Conservation (phyloP, 305 asterid genomes). For the Fraxinus nigra region DNA sequence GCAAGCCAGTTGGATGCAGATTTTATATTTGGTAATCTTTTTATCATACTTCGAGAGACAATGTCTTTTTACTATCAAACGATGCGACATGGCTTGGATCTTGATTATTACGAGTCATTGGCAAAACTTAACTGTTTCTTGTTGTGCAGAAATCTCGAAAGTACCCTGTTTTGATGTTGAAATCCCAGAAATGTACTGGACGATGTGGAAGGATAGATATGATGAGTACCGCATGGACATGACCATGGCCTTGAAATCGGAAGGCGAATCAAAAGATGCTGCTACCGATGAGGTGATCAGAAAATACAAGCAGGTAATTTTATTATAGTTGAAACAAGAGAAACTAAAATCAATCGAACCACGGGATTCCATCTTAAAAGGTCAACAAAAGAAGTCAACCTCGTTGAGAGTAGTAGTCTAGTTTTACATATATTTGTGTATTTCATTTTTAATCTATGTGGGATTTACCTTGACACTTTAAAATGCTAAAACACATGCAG, state of each 20-base stretch:
- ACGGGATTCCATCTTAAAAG: background rate
- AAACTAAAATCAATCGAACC: background rate
- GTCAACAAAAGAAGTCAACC: background rate
- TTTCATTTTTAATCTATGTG: background rate
- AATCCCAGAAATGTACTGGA: constrained; percentile 25
- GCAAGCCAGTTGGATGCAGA: background rate
- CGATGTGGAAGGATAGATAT: constrained; percentile 45
- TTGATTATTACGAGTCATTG: background rate
- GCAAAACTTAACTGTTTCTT: background rate
- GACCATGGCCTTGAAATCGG: constrained; percentile 31
- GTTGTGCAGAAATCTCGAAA: constrained; percentile 51
- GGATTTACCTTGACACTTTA: background rate
- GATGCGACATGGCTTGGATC: background rate
- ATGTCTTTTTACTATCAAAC: background rate
- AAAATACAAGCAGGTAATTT: constrained; percentile 64
- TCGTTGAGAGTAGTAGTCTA: background rate
- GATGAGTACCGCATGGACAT: constrained; percentile 48
- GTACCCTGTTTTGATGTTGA: constrained; percentile 41
- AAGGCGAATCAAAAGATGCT: constrained; percentile 32
- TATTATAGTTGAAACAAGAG: background rate
- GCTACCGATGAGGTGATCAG: constrained; percentile 51
- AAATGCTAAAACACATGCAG: constrained; percentile 33
- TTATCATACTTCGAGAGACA: background rate
- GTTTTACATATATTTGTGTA: background rate
- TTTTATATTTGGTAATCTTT: background rate